A percentile compares a stretch with the other conserved stretches of the same genome.
Conservation (phyloP, 1,284 basidiomycete genomes). For the Singerocomus rubriflavus region DNA sequence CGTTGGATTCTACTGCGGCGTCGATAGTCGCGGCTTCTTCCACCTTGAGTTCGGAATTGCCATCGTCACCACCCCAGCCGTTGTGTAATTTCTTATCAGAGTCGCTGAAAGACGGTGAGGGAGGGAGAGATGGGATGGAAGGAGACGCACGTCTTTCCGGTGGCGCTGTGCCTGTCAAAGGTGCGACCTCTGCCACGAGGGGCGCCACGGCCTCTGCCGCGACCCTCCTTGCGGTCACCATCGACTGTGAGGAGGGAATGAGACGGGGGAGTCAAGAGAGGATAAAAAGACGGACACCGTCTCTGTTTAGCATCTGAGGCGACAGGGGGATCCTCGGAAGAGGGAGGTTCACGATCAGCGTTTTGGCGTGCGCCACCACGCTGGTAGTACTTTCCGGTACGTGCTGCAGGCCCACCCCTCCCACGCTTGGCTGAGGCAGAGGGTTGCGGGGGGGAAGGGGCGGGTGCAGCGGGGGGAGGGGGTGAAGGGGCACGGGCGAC, state of each 20-base stretch:
- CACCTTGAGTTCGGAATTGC: conserved; percentile 69
- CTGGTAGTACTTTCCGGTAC: conserved; percentile 71
- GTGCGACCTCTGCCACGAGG: conserved; percentile 64
- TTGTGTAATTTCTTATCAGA: conserved; percentile 90
- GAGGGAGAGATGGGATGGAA: conserved; percentile 8
- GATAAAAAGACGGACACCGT: conserved; percentile 46
- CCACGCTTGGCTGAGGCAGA: conserved; percentile 40
- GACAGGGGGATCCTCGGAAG: conserved; percentile 33
- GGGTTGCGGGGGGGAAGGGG: conserved; percentile 30
- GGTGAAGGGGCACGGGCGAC: conserved; percentile 45
- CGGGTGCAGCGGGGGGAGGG: conserved; percentile 34
- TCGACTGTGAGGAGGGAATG: conserved; percentile 42
- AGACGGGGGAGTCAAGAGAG: conserved; percentile 5
- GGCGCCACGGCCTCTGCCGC: conserved; percentile 43
- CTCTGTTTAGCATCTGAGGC: conserved; percentile 40
- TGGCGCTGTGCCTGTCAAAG: conserved; percentile 80
- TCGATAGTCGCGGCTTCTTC: conserved; percentile 67
- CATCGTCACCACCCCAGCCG: conserved; percentile 90
- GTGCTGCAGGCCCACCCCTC: conserved; percentile 62
- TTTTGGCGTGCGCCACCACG: conserved; percentile 58
- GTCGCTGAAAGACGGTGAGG: conserved; percentile 51
- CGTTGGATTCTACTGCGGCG: conserved; percentile 47
- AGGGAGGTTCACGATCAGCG: conserved; percentile 43
- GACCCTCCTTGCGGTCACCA: conserved; percentile 44
- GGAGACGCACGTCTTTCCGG: conserved; percentile 71